Evolutionary conservation across 352 stramenopile genomes (phyloP), one percentile per base, ranked within the genome.

Genomic region (Phytophthora syringae): DNA sequence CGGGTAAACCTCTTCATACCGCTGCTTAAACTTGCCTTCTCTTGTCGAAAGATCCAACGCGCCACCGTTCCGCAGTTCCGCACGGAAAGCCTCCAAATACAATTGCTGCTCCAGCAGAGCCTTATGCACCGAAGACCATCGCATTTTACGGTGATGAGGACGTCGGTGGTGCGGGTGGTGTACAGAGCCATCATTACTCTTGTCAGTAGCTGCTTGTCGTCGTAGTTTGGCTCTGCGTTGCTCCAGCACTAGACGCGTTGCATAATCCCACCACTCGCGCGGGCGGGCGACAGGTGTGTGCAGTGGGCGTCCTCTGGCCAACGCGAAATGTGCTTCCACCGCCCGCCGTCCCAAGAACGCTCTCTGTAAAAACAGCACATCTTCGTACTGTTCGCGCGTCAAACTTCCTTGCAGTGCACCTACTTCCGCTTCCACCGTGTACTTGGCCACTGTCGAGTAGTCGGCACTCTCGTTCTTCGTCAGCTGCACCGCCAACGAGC

Each of bases 381-480:
- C 86, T 64, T 93, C 84, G 55, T 93, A 95, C 64, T 95, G 86
- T 55, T 92, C 81, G 1, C 84, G 73, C 12, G 84, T 89, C 25
- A 95, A 65, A 2, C 62, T 72, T 54, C 82, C 80, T 30, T 74
- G 66, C 15, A 95, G 36, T 12, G 68, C 68, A 7, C 73, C 69
- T 10, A 92, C 40, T 52, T 82, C 75, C 4, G 84, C 75, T 28
- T 86, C 74, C 12, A 93, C 64, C 3, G 79, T 82, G 58, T 85
- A 91, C 65, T 93, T 94, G 36, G 86, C 81, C 5, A 74, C 80
- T 7, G 70, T 60, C 20, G 77, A 79, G 55, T 90, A 94, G 45
- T 92, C 76, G 5, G 73, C 56, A 30, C 79, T 92, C 59, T 95
- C 86, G 54, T 93, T 95, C 70, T 93, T 93, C 25, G 84, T 93